Base-by-base conservation (phyloP, 1,139 yeast species). In the Lodderomyces orthopsilosis region DNA sequence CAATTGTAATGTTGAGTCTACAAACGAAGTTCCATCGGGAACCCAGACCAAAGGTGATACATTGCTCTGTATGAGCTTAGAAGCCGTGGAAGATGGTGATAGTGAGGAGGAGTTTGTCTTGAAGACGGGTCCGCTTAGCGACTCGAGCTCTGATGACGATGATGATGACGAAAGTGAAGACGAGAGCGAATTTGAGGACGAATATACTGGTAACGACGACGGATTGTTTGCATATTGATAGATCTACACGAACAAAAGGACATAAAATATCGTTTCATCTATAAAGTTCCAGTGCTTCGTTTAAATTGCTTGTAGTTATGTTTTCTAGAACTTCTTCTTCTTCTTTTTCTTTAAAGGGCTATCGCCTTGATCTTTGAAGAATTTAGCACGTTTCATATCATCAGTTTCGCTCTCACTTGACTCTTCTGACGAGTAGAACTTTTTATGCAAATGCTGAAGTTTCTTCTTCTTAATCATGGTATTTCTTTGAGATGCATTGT, bases 1-100 rank as follows among this genome's bases (percentile, higher is more conserved):
- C 10, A 84, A 85, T 53, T 90, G 96, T 70, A 83, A 88, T 51
- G 84, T 93, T 23, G 98, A 91, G 61, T 88, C 95, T 12, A 74
- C 81, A 1, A 87, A 83, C 57, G 75, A 72, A 28, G 90, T 91
- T 21, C 69, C 76, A 2, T 68, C 74, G 46, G 80, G 77, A 22
- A 76, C 87, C 4, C 81, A 75, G 47, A 68, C 86, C 40, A 91
- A 91, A 68, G 95, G 95, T 51, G 98, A 93, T 58, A 83, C 87
- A 0, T 72, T 93, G 51, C 76, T 85, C 51, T 80, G 82, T 52
- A 69, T 85, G 53, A 75, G 81, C 26, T 67, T 84, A 53, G 83
- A 77, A 52, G 81, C 80, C 0, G 61, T 74, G 44, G 64, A 60
- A 38, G 68, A 58, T 3, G 65, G 58, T 38, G 66, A 60, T 8